These are phyloP conservation scores for Phytophthora chlamydospora DNA, from an alignment of 352 stramenopile genomes.

Conservation along the genomic window DNA sequence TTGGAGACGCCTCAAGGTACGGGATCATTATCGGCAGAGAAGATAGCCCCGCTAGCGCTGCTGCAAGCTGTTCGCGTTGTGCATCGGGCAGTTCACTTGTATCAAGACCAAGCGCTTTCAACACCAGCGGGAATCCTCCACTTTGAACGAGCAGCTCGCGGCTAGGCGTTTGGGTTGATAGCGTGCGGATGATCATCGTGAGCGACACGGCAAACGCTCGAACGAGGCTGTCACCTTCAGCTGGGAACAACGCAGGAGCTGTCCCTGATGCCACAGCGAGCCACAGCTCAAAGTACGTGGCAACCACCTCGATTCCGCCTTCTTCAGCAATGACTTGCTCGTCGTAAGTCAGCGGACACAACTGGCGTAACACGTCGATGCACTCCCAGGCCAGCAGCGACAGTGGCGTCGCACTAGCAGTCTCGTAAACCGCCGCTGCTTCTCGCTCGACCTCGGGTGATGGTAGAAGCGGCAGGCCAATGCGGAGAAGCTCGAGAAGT, in stretches of 20 bases:
- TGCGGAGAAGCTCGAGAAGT: constrained; percentile 49
- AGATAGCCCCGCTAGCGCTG: constrained; percentile 24
- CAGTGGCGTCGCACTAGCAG: constrained; percentile 7
- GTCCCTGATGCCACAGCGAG: constrained; percentile 24
- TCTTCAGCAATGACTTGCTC: constrained; percentile 52
- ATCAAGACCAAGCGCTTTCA: constrained; percentile 35
- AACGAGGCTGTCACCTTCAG: constrained; percentile 23
- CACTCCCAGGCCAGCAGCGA: constrained; percentile 39
- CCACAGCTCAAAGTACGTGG: constrained; percentile 45
- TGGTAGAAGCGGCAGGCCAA: constrained; percentile 4
- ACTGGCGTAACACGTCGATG: constrained; percentile 45
- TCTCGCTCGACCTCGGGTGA: constrained; percentile 8
- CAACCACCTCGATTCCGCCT: constrained; percentile 46
- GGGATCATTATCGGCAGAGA: constrained; percentile 19
- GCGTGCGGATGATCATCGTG: constrained; percentile 20
- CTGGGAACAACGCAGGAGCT: constrained; percentile 10
- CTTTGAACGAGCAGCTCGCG: constrained; percentile 33
- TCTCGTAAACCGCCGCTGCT: neutral
- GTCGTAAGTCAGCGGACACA: constrained; percentile 43
- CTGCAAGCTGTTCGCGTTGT: constrained; percentile 29
- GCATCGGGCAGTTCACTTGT: constrained; percentile 11
- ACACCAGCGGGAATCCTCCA: constrained; percentile 48
- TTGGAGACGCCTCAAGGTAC: constrained; percentile 26
- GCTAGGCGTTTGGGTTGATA: constrained; percentile 32
- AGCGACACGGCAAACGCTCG: constrained; percentile 24